These are phyloP conservation scores for Tagetes patula DNA, from an alignment of 129 eudicot species.

Conservation along the genomic window DNA sequence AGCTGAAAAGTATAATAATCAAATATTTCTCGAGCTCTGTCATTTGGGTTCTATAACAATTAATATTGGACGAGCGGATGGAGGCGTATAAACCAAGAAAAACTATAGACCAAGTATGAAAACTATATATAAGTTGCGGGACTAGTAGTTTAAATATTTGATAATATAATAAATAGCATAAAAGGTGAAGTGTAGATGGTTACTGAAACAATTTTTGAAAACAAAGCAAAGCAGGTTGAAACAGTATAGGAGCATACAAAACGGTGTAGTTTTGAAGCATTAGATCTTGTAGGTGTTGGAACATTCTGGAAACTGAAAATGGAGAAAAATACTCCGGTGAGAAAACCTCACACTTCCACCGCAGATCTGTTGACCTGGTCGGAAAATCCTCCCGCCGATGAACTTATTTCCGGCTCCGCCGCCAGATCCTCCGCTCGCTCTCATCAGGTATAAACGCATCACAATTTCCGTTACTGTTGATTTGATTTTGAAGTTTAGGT, in stretches of 20 bases:
- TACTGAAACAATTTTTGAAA: constrained; percentile 15
- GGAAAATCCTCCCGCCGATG: constrained; percentile 66
- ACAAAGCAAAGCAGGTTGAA: constrained; percentile 4
- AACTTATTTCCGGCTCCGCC: constrained; percentile 41
- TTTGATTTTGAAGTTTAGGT: too few relatives aligned
- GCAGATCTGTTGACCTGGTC: constrained; percentile 98
- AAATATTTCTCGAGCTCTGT: too few relatives aligned
- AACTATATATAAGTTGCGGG: neutral
- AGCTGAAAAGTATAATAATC: too few relatives aligned
- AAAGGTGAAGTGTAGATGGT: neutral
- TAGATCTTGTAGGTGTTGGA: neutral
- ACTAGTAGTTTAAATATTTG: neutral
- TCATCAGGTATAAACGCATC: constrained; percentile 42
- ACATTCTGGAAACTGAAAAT: constrained; percentile 31
- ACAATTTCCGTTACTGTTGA: too few relatives aligned
- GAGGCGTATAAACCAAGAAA: too few relatives aligned
- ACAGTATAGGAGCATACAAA: neutral
- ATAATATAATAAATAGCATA: constrained; percentile 24
- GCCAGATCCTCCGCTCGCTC: constrained; percentile 59
- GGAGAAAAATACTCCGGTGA: constrained; percentile 77
- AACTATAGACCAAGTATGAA: neutral
- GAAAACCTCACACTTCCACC: constrained; percentile 90
- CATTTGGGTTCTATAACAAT: too few relatives aligned
- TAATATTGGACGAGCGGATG: too few relatives aligned
- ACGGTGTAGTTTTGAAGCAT: constrained; percentile 20